These are phyloP conservation scores for Gyromitra esculenta DNA, from an alignment of 2,329 filamentous ascomycete genomes.

Conservation along the genomic window DNA sequence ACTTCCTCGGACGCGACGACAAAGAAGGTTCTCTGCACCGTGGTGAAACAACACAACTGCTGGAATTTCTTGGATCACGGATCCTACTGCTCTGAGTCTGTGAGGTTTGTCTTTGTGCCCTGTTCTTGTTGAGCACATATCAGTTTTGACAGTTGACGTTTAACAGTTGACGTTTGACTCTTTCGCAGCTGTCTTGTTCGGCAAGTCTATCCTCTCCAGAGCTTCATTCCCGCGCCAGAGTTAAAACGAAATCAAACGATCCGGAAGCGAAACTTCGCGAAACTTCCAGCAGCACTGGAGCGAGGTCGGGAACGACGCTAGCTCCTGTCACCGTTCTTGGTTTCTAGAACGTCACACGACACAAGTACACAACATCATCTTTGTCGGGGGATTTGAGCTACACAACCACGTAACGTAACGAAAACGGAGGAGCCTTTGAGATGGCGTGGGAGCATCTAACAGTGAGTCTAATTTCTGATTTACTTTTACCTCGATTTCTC, in stretches of 20 bases:
- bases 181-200: background rate
- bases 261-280: background rate
- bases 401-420: constrained; percentile 24
- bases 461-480: constrained; percentile 42
- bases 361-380: constrained; percentile 29
- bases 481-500: constrained; percentile 27
- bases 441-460: constrained; percentile 53
- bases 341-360: constrained; percentile 35
- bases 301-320: constrained; percentile 7
- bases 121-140: background rate
- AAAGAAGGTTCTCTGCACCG: constrained; percentile 35
- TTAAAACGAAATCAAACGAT: constrained; percentile 6
- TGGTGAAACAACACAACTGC: constrained; percentile 30
- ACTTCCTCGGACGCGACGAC: constrained; percentile 38
- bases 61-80: constrained; percentile 4
- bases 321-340: constrained; percentile 36
- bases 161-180: constrained; percentile 33
- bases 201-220: background rate
- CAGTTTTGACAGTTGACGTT: constrained; percentile 40
- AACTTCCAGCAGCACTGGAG: background rate
- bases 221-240: constrained; percentile 6
- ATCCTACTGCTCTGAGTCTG: background rate
- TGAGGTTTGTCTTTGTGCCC: constrained; percentile 34
- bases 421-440: constrained; percentile 16
- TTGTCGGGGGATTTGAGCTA: constrained; percentile 30